A percentile compares a stretch with the other conserved stretches of the same genome.
phyloP scores from a whole-genome alignment of 495 filamentous ascomycete genomes.

The Trichoderma asperelloides region DNA sequence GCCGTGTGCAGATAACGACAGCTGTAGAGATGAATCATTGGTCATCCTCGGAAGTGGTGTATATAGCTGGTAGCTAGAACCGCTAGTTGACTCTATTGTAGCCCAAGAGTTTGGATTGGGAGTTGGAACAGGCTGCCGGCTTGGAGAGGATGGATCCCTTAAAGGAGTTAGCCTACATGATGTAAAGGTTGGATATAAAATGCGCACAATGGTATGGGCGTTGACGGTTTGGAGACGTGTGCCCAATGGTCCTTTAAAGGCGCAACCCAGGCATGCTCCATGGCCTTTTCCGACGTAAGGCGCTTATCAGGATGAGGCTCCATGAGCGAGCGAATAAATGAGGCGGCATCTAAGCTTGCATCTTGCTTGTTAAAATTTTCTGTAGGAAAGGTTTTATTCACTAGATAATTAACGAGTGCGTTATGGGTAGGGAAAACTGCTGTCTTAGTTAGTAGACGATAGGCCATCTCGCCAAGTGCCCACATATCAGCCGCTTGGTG shows the following conservation, averaged over 20 bases:
- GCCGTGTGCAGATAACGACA: neutral
- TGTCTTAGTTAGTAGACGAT: constrained; percentile 4
- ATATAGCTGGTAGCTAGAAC: neutral
- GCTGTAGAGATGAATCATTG: neutral
- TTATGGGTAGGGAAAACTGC: neutral
- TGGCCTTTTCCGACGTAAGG: neutral
- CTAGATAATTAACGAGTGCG: neutral
- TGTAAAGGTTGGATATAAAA: neutral
- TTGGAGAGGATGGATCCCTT: neutral
- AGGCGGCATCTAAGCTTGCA: neutral
- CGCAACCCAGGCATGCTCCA: neutral
- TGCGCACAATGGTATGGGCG: neutral
- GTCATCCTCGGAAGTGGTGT: neutral
- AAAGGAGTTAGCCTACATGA: neutral
- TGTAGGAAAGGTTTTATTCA: neutral
- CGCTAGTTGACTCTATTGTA: no score
- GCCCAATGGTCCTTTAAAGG: neutral
- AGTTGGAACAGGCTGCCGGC: neutral
- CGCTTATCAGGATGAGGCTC: neutral
- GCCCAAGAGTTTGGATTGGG: no score
- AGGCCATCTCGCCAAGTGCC: constrained; percentile 13
- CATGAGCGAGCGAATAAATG: neutral
- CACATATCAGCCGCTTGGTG: constrained; percentile 15
- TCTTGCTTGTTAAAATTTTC: neutral
- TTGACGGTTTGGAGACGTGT: neutral